A percentile compares a stretch with the other conserved stretches of the same genome.
Evolutionary conservation across 768 basidiomycete species (phyloP).

Genomic region (Chalciporus sphaerocephalus): DNA sequence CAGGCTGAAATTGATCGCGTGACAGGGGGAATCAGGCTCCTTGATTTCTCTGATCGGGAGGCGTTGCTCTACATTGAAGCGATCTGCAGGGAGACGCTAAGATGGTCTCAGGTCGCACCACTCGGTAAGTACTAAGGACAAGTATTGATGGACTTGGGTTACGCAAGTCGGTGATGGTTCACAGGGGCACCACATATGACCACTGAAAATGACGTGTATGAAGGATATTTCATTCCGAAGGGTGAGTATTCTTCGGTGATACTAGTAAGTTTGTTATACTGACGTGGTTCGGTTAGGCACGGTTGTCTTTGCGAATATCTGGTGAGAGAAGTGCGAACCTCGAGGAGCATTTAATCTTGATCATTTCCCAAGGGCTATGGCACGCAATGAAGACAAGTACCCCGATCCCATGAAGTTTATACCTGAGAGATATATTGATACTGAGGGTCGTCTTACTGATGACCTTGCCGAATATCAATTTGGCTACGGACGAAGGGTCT

Average conservation of each 20-base stretch:
- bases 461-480: slow-evolving; percentile 17
- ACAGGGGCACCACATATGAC: slow-evolving; percentile 30
- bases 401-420: background rate
- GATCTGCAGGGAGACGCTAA: slow-evolving; percentile 17
- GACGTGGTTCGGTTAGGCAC: slow-evolving; percentile 10
- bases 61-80: slow-evolving; percentile 27
- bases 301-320: slow-evolving; percentile 20
- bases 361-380: slow-evolving; percentile 12
- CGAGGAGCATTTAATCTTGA: background rate
- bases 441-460: slow-evolving; percentile 15
- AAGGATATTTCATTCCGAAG: slow-evolving; percentile 19
- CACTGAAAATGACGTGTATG: slow-evolving; percentile 11
- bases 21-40: slow-evolving; percentile 14
- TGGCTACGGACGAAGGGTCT: slow-evolving; percentile 27
- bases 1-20: slow-evolving; percentile 27
- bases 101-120: slow-evolving; percentile 25
- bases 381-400: background rate
- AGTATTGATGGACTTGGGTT: background rate
- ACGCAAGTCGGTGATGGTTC: too few relatives aligned
- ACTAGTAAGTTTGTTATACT: background rate
- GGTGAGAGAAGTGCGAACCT: slow-evolving; percentile 4
- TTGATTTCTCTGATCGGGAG: slow-evolving; percentile 17
- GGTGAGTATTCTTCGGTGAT: too few relatives aligned
- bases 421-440: slow-evolving; percentile 12
- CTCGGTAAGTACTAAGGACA: slow-evolving; percentile 19